phyloP scores from a whole-genome alignment of 129 eudicot genomes.

The Scalesia atractyloides region DNA sequence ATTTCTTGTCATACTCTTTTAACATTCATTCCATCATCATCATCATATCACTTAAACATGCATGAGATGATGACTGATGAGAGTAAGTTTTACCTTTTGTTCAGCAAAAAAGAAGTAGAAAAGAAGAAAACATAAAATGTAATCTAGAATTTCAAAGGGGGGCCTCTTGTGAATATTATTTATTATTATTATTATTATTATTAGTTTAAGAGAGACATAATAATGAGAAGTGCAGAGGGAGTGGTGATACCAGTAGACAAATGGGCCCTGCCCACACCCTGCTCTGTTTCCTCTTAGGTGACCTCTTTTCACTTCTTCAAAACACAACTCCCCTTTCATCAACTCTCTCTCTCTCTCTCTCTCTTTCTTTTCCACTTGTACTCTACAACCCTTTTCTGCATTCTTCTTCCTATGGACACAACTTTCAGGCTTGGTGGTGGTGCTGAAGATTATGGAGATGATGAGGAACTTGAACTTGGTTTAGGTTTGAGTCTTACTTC shows the following conservation, averaged over 20 bases:
- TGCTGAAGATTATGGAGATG: slow-evolving; percentile 41
- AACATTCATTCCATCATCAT: not conserved
- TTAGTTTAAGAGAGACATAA: slow-evolving; percentile 19
- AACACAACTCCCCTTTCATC: slow-evolving; percentile 1
- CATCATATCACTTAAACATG: not conserved
- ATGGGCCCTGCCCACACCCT: slow-evolving; percentile 61
- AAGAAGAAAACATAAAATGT: not conserved
- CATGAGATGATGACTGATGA: too few species aligned
- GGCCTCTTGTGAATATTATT: slow-evolving; percentile 10
- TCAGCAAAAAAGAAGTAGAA: not conserved
- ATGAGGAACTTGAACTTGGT: slow-evolving; percentile 71
- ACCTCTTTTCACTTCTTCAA: slow-evolving; percentile 39
- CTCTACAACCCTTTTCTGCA: slow-evolving; percentile 5
- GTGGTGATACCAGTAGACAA: slow-evolving; percentile 54
- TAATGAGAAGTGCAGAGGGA: slow-evolving; percentile 30
- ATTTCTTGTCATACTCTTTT: not conserved
- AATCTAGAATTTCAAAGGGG: not conserved
- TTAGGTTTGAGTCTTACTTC: slow-evolving; percentile 70
- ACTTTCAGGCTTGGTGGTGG: slow-evolving; percentile 36
- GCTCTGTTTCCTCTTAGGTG: slow-evolving; percentile 46
- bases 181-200: not conserved
- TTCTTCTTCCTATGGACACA: slow-evolving; percentile 29
- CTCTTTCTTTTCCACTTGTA: not conserved
- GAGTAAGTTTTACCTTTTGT: too few species aligned
- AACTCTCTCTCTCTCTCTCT: not conserved